These are phyloP conservation scores for Hypholoma sublateritium DNA, from an alignment of 768 basidiomycete genomes.

Conservation along the genomic window DNA sequence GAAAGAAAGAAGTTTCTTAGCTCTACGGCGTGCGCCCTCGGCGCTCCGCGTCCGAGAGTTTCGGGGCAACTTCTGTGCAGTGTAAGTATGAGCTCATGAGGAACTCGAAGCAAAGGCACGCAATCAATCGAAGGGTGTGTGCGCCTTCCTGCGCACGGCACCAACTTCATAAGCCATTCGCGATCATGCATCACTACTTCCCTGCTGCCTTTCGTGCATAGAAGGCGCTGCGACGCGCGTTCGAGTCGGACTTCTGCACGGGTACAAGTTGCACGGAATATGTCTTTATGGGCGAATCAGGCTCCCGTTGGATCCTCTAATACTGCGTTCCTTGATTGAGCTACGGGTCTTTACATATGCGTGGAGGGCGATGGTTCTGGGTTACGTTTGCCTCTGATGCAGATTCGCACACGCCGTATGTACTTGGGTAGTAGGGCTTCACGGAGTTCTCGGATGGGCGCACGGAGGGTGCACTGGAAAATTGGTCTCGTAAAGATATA, in stretches of 20 bases:
- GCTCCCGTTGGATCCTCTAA: too few relatives aligned
- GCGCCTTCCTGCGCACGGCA: not conserved
- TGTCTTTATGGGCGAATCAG: too few relatives aligned
- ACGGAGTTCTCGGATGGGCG: too few relatives aligned
- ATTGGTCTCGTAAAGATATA: too few relatives aligned
- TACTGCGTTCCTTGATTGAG: too few relatives aligned
- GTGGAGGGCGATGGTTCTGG: too few relatives aligned
- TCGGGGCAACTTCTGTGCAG: not conserved
- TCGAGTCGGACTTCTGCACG: not conserved
- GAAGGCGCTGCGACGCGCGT: not conserved
- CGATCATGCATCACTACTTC: not conserved
- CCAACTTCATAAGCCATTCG: not conserved
- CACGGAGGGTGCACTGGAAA: too few relatives aligned
- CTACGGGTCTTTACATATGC: too few relatives aligned
- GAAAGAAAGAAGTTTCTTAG: not conserved
- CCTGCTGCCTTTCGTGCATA: not conserved
- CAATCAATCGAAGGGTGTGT: not conserved
- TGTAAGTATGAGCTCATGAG: not conserved
- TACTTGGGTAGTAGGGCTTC: too few relatives aligned
- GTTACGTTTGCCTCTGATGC: too few relatives aligned
- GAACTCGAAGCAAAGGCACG: slow-evolving; percentile 2
- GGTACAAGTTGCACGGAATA: too few relatives aligned
- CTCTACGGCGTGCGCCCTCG: not conserved
- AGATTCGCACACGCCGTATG: too few relatives aligned
- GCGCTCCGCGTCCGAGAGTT: not conserved